phyloP scores from a whole-genome alignment of 108 stramenopile species.

The Nitzschia sp. region DNA sequence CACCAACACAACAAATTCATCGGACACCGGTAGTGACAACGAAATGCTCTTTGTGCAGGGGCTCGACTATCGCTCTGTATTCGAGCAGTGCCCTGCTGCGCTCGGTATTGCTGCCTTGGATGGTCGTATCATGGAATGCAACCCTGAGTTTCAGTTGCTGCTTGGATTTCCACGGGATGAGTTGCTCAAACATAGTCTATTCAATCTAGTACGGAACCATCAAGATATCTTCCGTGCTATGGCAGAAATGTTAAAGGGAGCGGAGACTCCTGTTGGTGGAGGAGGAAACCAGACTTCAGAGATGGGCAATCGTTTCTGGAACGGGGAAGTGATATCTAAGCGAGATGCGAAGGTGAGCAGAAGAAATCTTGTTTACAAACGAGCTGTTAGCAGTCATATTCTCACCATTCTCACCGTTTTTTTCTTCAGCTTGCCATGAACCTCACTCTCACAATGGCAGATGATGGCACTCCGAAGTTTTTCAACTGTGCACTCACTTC shows the following conservation, averaged over 20 bases:
- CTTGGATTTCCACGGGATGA: conserved; percentile 50
- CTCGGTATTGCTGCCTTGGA: conserved; percentile 80
- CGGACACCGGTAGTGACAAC: conserved; percentile 40
- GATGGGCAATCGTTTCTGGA: conserved; percentile 30
- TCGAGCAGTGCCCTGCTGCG: conserved; percentile 72
- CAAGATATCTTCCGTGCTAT: conserved; percentile 82
- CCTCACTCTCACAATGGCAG: conserved; percentile 59
- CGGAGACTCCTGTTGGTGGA: conserved; percentile 12
- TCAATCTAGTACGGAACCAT: conserved; percentile 76
- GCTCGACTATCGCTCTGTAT: conserved; percentile 74
- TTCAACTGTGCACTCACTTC: conserved; percentile 63
- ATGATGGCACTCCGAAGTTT: conserved; percentile 74
- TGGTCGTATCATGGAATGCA: conserved; percentile 81
- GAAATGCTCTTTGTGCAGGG: conserved; percentile 70
- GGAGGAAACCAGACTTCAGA: neutral
- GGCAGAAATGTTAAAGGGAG: conserved; percentile 65
- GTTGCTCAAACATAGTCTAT: conserved; percentile 54
- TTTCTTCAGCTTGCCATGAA: conserved; percentile 56
- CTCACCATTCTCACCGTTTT: neutral
- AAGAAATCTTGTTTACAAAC: neutral
- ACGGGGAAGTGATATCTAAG: conserved; percentile 32
- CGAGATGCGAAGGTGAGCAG: conserved; percentile 27
- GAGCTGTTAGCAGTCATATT: neutral
- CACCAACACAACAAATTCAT: conserved; percentile 8
- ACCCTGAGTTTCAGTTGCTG: conserved; percentile 59